phyloP scores from a whole-genome alignment of 495 filamentous ascomycete species.

The Cryomyces antarcticus region DNA sequence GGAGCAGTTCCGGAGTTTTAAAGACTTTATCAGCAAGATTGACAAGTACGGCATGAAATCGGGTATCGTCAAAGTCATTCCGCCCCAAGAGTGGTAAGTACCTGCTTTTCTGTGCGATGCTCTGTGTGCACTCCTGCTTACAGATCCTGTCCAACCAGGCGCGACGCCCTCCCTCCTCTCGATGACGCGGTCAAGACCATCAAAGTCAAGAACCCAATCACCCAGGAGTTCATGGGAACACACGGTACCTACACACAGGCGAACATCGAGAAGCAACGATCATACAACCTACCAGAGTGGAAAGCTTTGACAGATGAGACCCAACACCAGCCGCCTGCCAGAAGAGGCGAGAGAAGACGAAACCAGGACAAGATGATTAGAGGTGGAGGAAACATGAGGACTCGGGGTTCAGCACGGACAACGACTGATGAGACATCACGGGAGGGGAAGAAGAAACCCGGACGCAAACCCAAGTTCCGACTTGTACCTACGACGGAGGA shows the following conservation, averaged over 20 bases:
- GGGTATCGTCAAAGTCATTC: conserved; percentile 88
- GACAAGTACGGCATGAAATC: conserved; percentile 93
- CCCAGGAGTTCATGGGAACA: conserved; percentile 87
- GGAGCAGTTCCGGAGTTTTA: conserved; percentile 84
- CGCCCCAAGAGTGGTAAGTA: conserved; percentile 78
- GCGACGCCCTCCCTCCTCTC: conserved; percentile 50
- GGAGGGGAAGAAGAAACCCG: conserved; percentile 4
- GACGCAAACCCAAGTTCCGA: conserved; percentile 6
- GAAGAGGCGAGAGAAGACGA: conserved; percentile 68
- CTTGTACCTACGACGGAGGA: background rate
- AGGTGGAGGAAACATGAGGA: conserved; percentile 1
- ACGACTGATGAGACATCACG: background rate
- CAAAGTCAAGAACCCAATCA: conserved; percentile 88
- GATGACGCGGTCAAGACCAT: conserved; percentile 78
- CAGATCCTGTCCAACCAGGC: conserved; percentile 23
- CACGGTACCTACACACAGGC: conserved; percentile 88
- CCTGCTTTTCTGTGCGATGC: background rate
- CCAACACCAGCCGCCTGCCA: conserved; percentile 90
- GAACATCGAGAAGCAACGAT: conserved; percentile 85
- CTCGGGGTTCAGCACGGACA: background rate
- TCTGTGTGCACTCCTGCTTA: background rate
- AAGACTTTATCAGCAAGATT: conserved; percentile 67
- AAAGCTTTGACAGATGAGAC: conserved; percentile 74
- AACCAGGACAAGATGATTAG: conserved; percentile 40
- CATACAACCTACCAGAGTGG: conserved; percentile 95